These are phyloP conservation scores for Xylariaceae sp. DNA, from an alignment of 2,329 filamentous ascomycete genomes.

Conservation along the genomic window DNA sequence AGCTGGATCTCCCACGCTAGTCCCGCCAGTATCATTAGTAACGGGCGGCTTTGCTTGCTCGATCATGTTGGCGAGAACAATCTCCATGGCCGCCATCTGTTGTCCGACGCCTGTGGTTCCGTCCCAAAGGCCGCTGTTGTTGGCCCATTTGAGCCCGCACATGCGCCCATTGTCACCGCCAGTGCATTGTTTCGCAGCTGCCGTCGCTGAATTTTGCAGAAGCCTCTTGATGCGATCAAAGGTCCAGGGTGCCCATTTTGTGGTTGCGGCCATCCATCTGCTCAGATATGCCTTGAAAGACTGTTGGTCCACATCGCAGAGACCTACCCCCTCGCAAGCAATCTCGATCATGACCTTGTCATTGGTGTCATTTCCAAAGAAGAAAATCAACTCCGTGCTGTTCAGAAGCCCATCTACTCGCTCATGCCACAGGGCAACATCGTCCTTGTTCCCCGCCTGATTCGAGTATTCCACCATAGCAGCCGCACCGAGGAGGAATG, in stretches of 20 bases:
- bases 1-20: slow-evolving; percentile 43
- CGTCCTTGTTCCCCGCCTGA: slow-evolving; percentile 25
- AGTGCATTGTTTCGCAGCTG: slow-evolving; percentile 52
- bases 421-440: slow-evolving; percentile 49
- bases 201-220: slow-evolving; percentile 50
- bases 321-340: slow-evolving; percentile 56
- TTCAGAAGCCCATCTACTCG: slow-evolving; percentile 53
- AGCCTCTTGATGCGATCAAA: slow-evolving; percentile 47
- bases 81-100: slow-evolving; percentile 64
- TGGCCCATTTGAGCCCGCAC: slow-evolving; percentile 58
- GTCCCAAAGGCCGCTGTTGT: slow-evolving; percentile 48
- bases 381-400: slow-evolving; percentile 51
- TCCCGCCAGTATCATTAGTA: slow-evolving; percentile 43
- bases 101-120: slow-evolving; percentile 59
- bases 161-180: slow-evolving; percentile 52
- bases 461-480: slow-evolving; percentile 63
- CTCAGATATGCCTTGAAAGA: slow-evolving; percentile 61
- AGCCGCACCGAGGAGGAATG: slow-evolving; percentile 59
- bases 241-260: slow-evolving; percentile 59
- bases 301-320: slow-evolving; percentile 58
- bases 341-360: slow-evolving; percentile 55
- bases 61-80: slow-evolving; percentile 58
- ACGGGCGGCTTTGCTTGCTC: slow-evolving; percentile 36
- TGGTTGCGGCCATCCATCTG: slow-evolving; percentile 57
- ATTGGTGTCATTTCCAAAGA: slow-evolving; percentile 42